A percentile compares a stretch with the other conserved stretches of the same genome.
These are phyloP conservation scores for Nigrograna mackinnonii DNA, from an alignment of 2,329 filamentous ascomycete genomes.

Conservation along the genomic window DNA sequence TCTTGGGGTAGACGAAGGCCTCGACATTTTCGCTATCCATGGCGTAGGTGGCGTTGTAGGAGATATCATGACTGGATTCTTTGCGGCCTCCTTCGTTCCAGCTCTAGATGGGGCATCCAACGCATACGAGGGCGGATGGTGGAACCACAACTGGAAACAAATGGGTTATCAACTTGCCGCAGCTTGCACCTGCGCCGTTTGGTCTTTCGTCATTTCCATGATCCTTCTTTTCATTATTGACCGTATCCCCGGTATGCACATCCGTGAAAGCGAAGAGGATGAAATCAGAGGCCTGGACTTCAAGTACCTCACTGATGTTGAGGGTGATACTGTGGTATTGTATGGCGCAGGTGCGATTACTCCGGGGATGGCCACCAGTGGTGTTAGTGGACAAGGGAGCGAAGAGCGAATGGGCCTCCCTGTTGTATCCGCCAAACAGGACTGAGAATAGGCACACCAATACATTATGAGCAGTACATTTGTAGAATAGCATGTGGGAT, in stretches of 20 bases:
- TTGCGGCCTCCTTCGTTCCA: conserved; percentile 55
- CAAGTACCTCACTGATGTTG: conserved; percentile 50
- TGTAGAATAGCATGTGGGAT: too few species aligned
- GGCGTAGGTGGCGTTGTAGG: conserved; percentile 63
- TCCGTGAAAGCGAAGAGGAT: conserved; percentile 59
- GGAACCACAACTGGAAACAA: conserved; percentile 57
- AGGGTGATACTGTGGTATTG: conserved; percentile 22
- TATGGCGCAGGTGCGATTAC: conserved; percentile 19
- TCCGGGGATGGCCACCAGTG: conserved; percentile 8
- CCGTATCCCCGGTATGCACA: conserved; percentile 60
- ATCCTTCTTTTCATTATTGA: conserved; percentile 60
- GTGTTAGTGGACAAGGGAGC: conserved; percentile 4
- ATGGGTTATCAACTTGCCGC: conserved; percentile 62
- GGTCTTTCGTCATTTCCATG: conserved; percentile 59
- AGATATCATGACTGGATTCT: conserved; percentile 61
- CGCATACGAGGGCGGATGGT: conserved; percentile 54
- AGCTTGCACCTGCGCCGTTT: conserved; percentile 58
- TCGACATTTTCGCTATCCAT: conserved; percentile 65
- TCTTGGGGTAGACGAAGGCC: conserved; percentile 59
- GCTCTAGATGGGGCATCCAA: conserved; percentile 57
- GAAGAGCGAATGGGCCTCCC: conserved; percentile 5
- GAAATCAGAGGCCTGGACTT: conserved; percentile 59
- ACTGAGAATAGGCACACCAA: too few species aligned
- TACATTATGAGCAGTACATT: too few species aligned
- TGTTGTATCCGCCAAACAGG: conserved; percentile 4